Base-by-base conservation (phyloP, 306 rosid species). In the Castanea crenata region DNA sequence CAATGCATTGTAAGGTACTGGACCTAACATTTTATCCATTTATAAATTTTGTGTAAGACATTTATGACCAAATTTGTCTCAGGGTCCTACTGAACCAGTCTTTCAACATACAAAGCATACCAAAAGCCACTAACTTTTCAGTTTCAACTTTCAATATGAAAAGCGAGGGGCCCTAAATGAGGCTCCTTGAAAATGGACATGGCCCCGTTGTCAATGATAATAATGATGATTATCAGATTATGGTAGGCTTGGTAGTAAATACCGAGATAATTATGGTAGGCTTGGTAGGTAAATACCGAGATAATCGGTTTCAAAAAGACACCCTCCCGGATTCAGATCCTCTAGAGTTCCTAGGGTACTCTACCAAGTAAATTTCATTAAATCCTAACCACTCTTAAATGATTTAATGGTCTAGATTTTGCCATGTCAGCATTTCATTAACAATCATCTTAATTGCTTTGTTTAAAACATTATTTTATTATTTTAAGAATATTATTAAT, bases 101-200 rank as follows among this genome's bases (percentile, higher is more conserved):
- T 23, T 7, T 12, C 2, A 25, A 31, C 16, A 27, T 14, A 4
- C 23, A 32, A 18, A 32, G 25, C 61, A 31, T 10, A 8, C 69
- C 71, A 75, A 34, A 34, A 69, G 72, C 54, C 67, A 72, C 69
- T 19, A 27, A 54, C 61, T 46, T 55, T 55, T 27, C 76, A 29
- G 46, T 41, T 41, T 32, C 49, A 73, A 25, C 27, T 25, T 23
- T 23, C 23, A 23, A 16, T 23, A 44, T 29, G 64, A 27, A 52
- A 27, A 6, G 61, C 5, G 59, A 72, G 78, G 76, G 46, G 46
- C 46, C 46, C 12, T 8, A 41, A 41, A 41, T 41, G 12, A 41
- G 46, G 46, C 76, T 77, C 81, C 74, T 59, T 12, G 5, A 54
- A 54, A 58, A 11, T 8, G 12, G 46, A 41, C 11, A 41, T 41